Base-by-base conservation (phyloP, 257 asterid species). In the Solanum tarijense region DNA sequence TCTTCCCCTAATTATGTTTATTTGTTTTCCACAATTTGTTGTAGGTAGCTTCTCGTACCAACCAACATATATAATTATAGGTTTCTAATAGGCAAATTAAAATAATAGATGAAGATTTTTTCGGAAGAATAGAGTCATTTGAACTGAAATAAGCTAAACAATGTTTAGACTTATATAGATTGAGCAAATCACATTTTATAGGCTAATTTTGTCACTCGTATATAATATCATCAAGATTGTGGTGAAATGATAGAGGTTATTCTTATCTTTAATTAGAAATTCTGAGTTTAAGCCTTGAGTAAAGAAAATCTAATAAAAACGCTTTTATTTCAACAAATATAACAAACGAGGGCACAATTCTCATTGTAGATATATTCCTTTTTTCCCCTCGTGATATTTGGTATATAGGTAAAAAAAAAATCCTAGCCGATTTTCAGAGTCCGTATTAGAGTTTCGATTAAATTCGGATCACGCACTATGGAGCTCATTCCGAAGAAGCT, bases 401-500 rank as follows among this genome's bases (percentile, higher is more conserved):
- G 25, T 55, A 55, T 18, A 52, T 18, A 52, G 3, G 62, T 52
- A 0, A 18, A 41, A 41, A 41, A 39, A 39, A 39, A 10, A 3
- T 41, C 46, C 46, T 46, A 46, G 20, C 20, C 20, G 0, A 16
- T 46, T 16, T 46, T 46, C 6, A 16, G 7, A 46, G 58, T 5
- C 20, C 3, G 3, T 18, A 55, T 6, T 7, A 18, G 10, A 55
- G 4, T 1, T 0, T 18, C 25, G 25, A 55, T 1, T 20, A 55
- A 55, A 55, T 55, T 20, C 0, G n/a, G 0, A 55, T 55, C 25
- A 18, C 4, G n/a, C 65, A 55, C 10, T 55, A 55, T 6, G 1
- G 0, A 20, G n/a, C 10, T 55, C 2, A 7, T 55, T 55, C 2
- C 4, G 11, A 4, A 0, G 0, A 0, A 0, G 11, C n/a, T 20